Percentiles rank a stretch among this genome's conserved stretches.
phyloP scores from a whole-genome alignment of 108 stramenopile genomes.

The Nitzschia sp. region DNA sequence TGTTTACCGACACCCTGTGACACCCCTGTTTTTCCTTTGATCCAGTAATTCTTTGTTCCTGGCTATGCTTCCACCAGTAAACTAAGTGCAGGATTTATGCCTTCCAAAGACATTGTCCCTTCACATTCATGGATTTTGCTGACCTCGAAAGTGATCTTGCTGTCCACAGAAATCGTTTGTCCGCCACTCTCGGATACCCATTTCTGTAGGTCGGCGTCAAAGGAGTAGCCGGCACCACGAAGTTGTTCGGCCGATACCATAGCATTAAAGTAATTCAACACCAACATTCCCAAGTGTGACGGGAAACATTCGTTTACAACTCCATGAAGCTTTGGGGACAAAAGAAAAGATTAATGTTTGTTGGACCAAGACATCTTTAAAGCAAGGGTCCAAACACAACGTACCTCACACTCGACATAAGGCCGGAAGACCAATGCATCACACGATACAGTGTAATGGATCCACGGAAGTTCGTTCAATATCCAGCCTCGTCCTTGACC shows the following conservation, averaged over 20 bases:
- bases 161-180: constrained; percentile 25
- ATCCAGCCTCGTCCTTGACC: constrained; percentile 47
- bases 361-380: not conserved
- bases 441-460: constrained; percentile 56
- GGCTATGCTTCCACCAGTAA: constrained; percentile 32
- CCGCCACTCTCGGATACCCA: constrained; percentile 38
- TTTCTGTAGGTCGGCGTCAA: constrained; percentile 40
- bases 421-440: constrained; percentile 56
- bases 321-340: constrained; percentile 33
- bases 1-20: no score
- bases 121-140: constrained; percentile 49
- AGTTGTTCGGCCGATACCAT: constrained; percentile 55
- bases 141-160: constrained; percentile 40
- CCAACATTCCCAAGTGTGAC: constrained; percentile 57
- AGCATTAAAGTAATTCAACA: constrained; percentile 64
- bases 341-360: not conserved
- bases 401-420: constrained; percentile 38
- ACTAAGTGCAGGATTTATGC: constrained; percentile 29
- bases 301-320: constrained; percentile 58
- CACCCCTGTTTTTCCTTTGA: no score
- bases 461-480: constrained; percentile 58
- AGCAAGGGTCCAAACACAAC: constrained; percentile 1
- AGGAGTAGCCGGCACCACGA: constrained; percentile 41
- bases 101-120: constrained; percentile 55
- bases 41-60: not conserved